These are phyloP conservation scores for Populus deltoides DNA, from an alignment of 345 rosid species.

Conservation along the genomic window DNA sequence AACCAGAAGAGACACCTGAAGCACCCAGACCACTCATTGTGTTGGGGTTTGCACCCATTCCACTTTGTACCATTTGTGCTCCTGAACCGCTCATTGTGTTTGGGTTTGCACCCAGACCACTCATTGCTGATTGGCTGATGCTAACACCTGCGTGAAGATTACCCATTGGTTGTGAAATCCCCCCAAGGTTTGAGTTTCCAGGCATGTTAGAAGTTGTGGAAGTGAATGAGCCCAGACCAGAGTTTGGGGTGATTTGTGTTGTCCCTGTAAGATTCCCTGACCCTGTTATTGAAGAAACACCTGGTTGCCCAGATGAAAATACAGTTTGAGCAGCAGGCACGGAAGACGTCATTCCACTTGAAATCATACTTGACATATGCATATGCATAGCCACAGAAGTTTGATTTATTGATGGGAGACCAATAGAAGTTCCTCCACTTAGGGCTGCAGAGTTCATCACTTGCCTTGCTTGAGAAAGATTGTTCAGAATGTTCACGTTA, in stretches of 20 bases:
- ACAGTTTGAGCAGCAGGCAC: conserved; percentile 75
- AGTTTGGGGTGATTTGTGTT: conserved; percentile 57
- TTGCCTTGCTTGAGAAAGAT: conserved; percentile 86
- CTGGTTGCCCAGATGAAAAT: conserved; percentile 71
- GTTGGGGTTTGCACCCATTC: conserved; percentile 72
- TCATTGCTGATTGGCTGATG: conserved; percentile 43
- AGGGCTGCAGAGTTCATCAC: conserved; percentile 83
- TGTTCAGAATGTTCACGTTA: conserved; percentile 83
- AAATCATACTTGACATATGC: conserved; percentile 97
- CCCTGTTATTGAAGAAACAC: conserved; percentile 55
- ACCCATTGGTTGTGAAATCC: conserved; percentile 69
- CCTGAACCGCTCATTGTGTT: conserved; percentile 74
- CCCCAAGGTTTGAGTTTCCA: conserved; percentile 66
- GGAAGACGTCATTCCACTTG: conserved; percentile 80
- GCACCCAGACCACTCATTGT: conserved; percentile 70
- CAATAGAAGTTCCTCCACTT: conserved; percentile 83
- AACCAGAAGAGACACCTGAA: conserved; percentile 64
- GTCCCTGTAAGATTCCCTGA: conserved; percentile 66
- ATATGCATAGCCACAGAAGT: conserved; percentile 88
- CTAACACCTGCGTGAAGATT: conserved; percentile 48
- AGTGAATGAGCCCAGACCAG: conserved; percentile 52
- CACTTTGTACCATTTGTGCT: conserved; percentile 73
- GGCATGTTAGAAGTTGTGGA: conserved; percentile 59
- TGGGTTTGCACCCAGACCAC: conserved; percentile 57
- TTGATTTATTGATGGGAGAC: conserved; percentile 67